A percentile compares a stretch with the other conserved stretches of the same genome.
These are phyloP conservation scores for Fusarium veterinarium DNA, from an alignment of 2,329 filamentous ascomycete genomes.

Conservation along the genomic window DNA sequence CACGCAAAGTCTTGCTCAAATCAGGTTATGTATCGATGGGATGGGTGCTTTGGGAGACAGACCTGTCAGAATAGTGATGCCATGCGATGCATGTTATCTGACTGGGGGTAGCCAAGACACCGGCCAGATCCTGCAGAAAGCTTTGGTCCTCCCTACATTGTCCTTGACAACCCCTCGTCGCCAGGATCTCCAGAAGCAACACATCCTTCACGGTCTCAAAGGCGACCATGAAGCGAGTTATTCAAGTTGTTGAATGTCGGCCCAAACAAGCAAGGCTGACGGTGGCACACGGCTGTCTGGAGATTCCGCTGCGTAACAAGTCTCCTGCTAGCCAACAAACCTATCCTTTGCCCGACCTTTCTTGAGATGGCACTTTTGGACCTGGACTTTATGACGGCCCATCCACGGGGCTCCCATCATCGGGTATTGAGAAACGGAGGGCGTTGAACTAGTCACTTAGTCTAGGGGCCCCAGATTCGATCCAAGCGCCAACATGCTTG, in stretches of 20 bases:
- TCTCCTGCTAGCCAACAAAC: neutral
- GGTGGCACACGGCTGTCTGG: neutral
- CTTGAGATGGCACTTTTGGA: neutral
- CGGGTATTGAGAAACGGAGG: conserved; percentile 17
- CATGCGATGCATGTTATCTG: neutral
- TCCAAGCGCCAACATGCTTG: conserved; percentile 16
- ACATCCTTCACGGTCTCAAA: neutral
- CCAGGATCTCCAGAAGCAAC: neutral
- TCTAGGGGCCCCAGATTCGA: conserved; percentile 1
- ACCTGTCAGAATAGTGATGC: neutral
- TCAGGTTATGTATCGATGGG: neutral
- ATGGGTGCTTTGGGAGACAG: neutral
- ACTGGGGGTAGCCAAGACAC: neutral
- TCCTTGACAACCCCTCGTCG: neutral
- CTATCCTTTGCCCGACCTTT: neutral
- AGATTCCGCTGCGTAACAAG: conserved; percentile 25
- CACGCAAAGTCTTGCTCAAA: conserved; percentile 3
- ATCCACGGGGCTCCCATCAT: conserved; percentile 1
- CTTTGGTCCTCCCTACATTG: conserved; percentile 11
- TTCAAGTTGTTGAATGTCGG: neutral
- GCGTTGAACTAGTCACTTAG: conserved; percentile 30
- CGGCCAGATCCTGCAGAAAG: conserved; percentile 10
- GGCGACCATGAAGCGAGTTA: neutral
- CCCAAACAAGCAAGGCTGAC: neutral
- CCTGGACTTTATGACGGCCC: neutral